Evolutionary conservation across 1,284 basidiomycete genomes (phyloP), one percentile per base, ranked within the genome.

Genomic region (Waitea zeae): DNA sequence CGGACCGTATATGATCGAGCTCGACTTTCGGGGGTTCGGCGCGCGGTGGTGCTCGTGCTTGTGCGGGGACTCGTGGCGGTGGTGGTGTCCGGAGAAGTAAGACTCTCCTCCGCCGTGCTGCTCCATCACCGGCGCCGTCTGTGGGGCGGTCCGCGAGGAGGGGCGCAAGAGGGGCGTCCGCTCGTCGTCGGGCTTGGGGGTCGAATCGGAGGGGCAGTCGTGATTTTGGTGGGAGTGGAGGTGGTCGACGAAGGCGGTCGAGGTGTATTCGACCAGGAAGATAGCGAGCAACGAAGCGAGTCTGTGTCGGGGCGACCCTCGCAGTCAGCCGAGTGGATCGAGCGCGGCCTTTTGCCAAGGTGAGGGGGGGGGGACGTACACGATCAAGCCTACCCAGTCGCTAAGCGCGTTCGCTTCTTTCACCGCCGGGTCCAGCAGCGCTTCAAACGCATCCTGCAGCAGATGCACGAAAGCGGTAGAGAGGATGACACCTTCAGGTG

Each of bases 381-480:
- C 70, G 20, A 84, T 72, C 5, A 75, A 51, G 3, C 81, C 81
- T 0, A 71, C 66, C 59, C 70, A 67, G 17, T 65, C 49, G 4
- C 64, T 64, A 13, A 77, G 46, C 2, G 53, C 50, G 42, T 62
- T 76, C 26, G 50, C 47, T 33, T 52, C 47, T 37, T 58, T 57
- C 12, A 79, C 61, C 3, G 42, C 47, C 0, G 59, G 59, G 37
- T 62, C 55, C 33, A 57, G 56, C 6, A 84, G 56, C 2, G 67
- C 62, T 36, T 64, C 61, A 46, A 81, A 83, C 0, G 79, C 70
- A 39, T 83, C 80, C 42, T 78, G 75, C 6, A 84, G 57, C 6
- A 84, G 57, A 48, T 84, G 80, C 13, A 76, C 72, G 44, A 84
- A 84, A 0, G 79, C 79, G 0, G 81, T 84, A 2, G 80, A 70